Percentiles rank a stretch among this genome's conserved stretches.
Evolutionary conservation across 2,329 filamentous ascomycete species (phyloP).

Genomic region (Fusarium robinianum): DNA sequence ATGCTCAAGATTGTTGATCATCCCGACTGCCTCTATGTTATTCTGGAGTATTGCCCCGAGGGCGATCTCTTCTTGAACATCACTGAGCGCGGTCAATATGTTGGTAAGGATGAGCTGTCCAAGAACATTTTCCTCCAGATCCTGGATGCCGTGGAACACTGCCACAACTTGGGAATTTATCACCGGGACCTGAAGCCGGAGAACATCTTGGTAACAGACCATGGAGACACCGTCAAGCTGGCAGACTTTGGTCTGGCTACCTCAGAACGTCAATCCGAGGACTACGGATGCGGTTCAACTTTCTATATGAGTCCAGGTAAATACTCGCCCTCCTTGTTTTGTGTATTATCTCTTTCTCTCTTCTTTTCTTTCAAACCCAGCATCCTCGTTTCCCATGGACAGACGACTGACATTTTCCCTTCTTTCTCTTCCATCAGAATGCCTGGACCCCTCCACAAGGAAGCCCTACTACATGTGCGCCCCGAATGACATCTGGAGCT

Average conservation of each 20-base stretch:
- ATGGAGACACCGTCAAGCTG: constrained; percentile 88
- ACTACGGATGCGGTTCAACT: constrained; percentile 97
- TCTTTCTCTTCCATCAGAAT: constrained; percentile 65
- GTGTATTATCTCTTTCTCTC: constrained; percentile 12
- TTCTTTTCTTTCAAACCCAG: constrained; percentile 18
- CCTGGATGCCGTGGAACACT: constrained; percentile 93
- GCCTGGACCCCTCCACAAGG: constrained; percentile 75
- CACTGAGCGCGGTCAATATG: constrained; percentile 90
- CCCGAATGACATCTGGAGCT: constrained; percentile 95
- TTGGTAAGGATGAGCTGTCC: constrained; percentile 87
- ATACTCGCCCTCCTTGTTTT: constrained; percentile 36
- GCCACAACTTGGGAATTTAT: constrained; percentile 92
- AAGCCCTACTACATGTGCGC: constrained; percentile 84
- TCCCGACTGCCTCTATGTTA: constrained; percentile 90
- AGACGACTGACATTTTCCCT: constrained; percentile 35
- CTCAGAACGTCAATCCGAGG: constrained; percentile 78
- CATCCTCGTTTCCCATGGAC: constrained; percentile 13
- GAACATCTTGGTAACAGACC: constrained; percentile 91
- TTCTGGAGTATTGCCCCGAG: constrained; percentile 96
- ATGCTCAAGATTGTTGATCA: constrained; percentile 93
- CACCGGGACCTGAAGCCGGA: constrained; percentile 98
- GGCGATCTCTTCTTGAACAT: constrained; percentile 98
- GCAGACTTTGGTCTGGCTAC: constrained; percentile 98
- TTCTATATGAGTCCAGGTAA: constrained; percentile 99
- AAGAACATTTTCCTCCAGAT: constrained; percentile 92